Evolutionary conservation across 441 rosid genomes (phyloP).

Genomic region (Dalechampia spathulata): DNA sequence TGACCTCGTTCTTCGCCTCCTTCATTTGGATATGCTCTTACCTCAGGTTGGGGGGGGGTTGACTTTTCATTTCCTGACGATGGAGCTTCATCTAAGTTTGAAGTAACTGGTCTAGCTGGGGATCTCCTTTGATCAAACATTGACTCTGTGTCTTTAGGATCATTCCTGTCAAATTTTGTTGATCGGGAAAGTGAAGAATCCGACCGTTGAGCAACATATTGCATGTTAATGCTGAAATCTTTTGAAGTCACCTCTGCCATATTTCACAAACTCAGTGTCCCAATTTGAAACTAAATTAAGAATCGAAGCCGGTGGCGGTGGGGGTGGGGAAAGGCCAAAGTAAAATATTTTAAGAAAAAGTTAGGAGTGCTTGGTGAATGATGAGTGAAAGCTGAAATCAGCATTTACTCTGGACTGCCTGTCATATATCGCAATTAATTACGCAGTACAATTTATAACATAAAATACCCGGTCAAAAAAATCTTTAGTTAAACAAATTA

Average conservation of each 20-base stretch:
- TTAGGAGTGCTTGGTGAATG: too few species aligned
- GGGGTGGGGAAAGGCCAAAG: too few species aligned
- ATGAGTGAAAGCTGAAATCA: too few species aligned
- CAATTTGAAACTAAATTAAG: too few species aligned
- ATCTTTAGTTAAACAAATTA: too few species aligned
- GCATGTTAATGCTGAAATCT: not conserved
- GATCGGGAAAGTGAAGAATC: not conserved
- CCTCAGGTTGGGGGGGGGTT: constrained; percentile 6
- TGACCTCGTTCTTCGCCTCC: constrained; percentile 21
- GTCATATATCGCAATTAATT: too few species aligned
- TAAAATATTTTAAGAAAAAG: too few species aligned
- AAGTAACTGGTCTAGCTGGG: not conserved
- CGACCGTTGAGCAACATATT: not conserved
- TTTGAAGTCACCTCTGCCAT: not conserved
- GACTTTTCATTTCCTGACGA: not conserved
- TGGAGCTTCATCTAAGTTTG: not conserved
- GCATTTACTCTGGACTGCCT: too few species aligned
- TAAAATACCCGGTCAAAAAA: too few species aligned
- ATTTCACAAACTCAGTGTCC: not conserved
- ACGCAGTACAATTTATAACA: too few species aligned
- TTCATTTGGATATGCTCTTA: constrained; percentile 24
- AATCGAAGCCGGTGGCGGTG: too few species aligned
- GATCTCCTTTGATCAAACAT: not conserved
- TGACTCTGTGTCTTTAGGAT: not conserved
- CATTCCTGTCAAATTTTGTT: not conserved